Base-by-base conservation (phyloP, 129 eudicot species). In the Silybum marianum region DNA sequence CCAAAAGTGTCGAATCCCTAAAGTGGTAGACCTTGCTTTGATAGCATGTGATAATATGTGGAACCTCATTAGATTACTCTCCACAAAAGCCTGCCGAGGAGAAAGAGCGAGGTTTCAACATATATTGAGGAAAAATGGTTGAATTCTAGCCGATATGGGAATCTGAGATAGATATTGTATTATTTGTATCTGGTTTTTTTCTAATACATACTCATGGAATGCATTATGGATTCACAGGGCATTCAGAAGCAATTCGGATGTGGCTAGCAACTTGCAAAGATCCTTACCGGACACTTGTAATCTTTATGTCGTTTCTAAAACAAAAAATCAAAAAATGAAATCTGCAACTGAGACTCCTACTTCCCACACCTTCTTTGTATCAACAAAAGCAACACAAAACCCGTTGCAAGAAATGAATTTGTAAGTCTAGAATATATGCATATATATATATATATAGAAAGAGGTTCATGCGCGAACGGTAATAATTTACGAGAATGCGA, bases 201-300 rank as follows among this genome's bases (percentile, higher is more conserved):
- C 2, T 58, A 22, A 18, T 58, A 58, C n/a, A n/a, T 18, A 58
- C 76, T 72, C 32, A 72, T 72, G 28, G 76, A 38, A 10, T 72
- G 30, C 48, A 9, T 72, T 19, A 38, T 69, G 24, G n/a, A 39
- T 39, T 19, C 58, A 60, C 89, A 91, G 96, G 90, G 90, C 88
- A 66, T 87, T 91, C 73, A 87, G 77, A 75, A 51, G 66, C 81
- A 82, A 60, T 74, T 19, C 81, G 16, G 91, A 91, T 78, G 96
- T 91, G 38, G 88, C 96, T 8, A 78, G 84, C 38, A 32, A 71
- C 71, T 76, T 91, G 34, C 82, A 48, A 42, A 85, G 80, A 85
- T 60, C 70, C 23, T 90, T 85, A 76, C 96, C 96, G 22, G 90
- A 87, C 10, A 87, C 77, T 63, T 89, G 93, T 66, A 68, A 87